Percentiles rank a stretch among this genome's conserved stretches.
Evolutionary conservation across 495 filamentous ascomycete genomes (phyloP).

Genomic region (Platismatia glauca): DNA sequence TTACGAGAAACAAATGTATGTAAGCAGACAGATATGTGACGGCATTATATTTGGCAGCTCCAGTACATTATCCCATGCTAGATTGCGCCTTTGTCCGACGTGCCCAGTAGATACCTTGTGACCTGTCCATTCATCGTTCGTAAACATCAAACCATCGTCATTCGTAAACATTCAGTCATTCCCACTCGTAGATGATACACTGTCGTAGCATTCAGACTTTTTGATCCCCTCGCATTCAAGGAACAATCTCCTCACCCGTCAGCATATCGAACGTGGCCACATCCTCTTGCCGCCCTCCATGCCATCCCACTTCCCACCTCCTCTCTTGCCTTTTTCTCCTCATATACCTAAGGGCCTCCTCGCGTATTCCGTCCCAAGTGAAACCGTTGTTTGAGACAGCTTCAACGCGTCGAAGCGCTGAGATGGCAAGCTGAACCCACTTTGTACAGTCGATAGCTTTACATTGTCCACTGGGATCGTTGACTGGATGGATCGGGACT

Average conservation of each 20-base stretch:
- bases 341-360: neutral
- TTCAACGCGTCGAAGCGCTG: neutral
- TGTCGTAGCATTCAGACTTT: neutral
- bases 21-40: neutral
- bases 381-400: neutral
- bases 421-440: neutral
- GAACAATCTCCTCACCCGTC: neutral
- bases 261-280: constrained; percentile 3
- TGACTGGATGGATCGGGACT: neutral
- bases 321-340: neutral
- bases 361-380: neutral
- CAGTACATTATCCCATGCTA: neutral
- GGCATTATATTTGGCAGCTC: neutral
- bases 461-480: neutral
- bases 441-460: neutral
- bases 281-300: neutral
- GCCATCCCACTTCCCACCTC: neutral
- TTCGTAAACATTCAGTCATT: neutral
- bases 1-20: neutral
- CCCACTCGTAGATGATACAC: neutral
- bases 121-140: neutral
- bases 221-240: neutral
- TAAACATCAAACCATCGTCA: too few species aligned
- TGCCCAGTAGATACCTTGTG: neutral
- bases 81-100: neutral